These are phyloP conservation scores for Arthrobotrys megalospora DNA, from an alignment of 2,329 filamentous ascomycete species.

Conservation along the genomic window DNA sequence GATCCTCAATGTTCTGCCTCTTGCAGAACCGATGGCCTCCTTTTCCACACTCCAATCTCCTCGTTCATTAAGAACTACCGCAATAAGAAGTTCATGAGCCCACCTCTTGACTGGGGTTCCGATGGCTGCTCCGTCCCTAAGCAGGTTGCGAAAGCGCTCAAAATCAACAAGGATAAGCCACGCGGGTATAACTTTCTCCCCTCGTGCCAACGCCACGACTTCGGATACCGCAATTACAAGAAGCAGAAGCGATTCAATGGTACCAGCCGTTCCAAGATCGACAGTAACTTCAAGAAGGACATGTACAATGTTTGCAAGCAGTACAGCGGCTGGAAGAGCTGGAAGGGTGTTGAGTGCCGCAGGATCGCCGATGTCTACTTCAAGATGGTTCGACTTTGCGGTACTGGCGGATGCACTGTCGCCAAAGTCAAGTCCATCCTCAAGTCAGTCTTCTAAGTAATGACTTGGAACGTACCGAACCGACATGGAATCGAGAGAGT, in stretches of 20 bases:
- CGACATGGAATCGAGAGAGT: no score
- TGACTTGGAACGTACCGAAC: not conserved
- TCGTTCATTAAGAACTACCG: slow-evolving; percentile 40
- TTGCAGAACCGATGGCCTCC: slow-evolving; percentile 32
- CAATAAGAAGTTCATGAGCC: slow-evolving; percentile 34
- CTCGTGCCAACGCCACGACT: slow-evolving; percentile 73
- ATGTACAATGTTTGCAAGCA: slow-evolving; percentile 66
- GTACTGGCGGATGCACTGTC: slow-evolving; percentile 23
- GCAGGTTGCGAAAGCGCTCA: slow-evolving; percentile 9
- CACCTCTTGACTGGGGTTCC: slow-evolving; percentile 26
- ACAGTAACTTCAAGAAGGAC: slow-evolving; percentile 70
- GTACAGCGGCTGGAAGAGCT: slow-evolving; percentile 54
- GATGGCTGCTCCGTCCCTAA: slow-evolving; percentile 48
- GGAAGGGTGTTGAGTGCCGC: slow-evolving; percentile 62
- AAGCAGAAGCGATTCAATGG: slow-evolving; percentile 70
- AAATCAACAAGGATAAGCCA: slow-evolving; percentile 65
- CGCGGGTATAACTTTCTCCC: slow-evolving; percentile 69
- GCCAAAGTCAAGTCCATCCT: slow-evolving; percentile 40
- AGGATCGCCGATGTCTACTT: slow-evolving; percentile 66
- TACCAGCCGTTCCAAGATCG: slow-evolving; percentile 68
- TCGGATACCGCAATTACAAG: slow-evolving; percentile 73
- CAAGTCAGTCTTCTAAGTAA: slow-evolving; percentile 33
- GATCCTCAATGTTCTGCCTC: slow-evolving; percentile 33
- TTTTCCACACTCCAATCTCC: slow-evolving; percentile 26
- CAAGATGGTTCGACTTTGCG: slow-evolving; percentile 64